A percentile compares a stretch with the other conserved stretches of the same genome.
phyloP scores from a whole-genome alignment of 768 basidiomycete species.

The Boletus coccyginus region DNA sequence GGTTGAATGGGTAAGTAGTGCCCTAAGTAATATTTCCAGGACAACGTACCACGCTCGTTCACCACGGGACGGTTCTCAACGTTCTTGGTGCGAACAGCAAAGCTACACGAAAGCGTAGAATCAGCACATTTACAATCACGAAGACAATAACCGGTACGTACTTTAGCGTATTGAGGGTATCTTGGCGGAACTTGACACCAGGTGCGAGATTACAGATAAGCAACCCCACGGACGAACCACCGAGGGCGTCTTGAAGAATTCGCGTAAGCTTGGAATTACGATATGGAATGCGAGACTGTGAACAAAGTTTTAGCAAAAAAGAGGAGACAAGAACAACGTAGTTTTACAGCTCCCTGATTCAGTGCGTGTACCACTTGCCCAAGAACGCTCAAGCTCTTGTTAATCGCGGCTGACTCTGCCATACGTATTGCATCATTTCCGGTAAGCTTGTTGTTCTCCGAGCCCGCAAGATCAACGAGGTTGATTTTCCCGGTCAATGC shows the following conservation, averaged over 20 bases:
- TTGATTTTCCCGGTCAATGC: conserved; percentile 77
- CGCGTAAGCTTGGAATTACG: conserved; percentile 88
- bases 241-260: conserved; percentile 87
- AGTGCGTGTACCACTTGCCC: conserved; percentile 87
- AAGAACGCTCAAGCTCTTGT: conserved; percentile 82
- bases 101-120: conserved; percentile 41
- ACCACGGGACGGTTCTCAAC: conserved; percentile 80
- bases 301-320: conserved; percentile 7
- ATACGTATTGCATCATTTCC: conserved; percentile 86
- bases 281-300: conserved; percentile 77
- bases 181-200: conserved; percentile 75
- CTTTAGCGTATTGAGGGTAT: conserved; percentile 93
- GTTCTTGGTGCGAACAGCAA: conserved; percentile 82
- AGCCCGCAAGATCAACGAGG: conserved; percentile 86
- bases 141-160: conserved; percentile 31
- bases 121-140: background rate
- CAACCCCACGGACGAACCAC: conserved; percentile 74
- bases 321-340: background rate
- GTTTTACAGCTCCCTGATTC: conserved; percentile 62
- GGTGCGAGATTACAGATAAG: conserved; percentile 89
- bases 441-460: conserved; percentile 89
- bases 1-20: background rate
- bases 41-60: conserved; percentile 65
- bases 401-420: conserved; percentile 87
- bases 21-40: background rate